phyloP scores from a whole-genome alignment of 2,329 filamentous ascomycete species.

The Alternaria dauci region DNA sequence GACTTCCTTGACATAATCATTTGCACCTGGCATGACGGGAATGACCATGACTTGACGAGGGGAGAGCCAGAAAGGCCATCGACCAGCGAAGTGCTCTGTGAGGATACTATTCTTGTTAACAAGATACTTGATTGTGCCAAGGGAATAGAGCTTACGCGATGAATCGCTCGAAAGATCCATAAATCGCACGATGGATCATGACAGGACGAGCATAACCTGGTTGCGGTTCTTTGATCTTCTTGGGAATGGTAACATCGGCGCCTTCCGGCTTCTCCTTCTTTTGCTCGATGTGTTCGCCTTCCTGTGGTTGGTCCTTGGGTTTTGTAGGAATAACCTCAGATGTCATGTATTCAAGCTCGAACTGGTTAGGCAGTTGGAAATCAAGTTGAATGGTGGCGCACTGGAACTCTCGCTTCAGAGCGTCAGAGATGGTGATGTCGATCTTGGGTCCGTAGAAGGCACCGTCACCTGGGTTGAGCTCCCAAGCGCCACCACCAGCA shows the following conservation, averaged over 20 bases:
- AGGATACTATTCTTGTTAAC: conserved; percentile 62
- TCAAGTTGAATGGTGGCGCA: conserved; percentile 95
- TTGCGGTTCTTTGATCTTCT: conserved; percentile 39
- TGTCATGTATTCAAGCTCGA: conserved; percentile 86
- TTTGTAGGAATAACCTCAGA: conserved; percentile 64
- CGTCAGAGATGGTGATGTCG: conserved; percentile 92
- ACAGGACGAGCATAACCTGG: conserved; percentile 76
- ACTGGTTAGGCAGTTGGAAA: conserved; percentile 85
- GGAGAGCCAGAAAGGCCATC: conserved; percentile 90
- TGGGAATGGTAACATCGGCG: conserved; percentile 26
- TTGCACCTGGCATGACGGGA: conserved; percentile 75
- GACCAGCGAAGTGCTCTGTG: conserved; percentile 84
- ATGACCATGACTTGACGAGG: conserved; percentile 83
- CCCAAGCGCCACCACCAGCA: conserved; percentile 74
- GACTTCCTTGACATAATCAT: conserved; percentile 78
- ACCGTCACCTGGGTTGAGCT: conserved; percentile 91
- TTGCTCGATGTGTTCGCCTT: conserved; percentile 35
- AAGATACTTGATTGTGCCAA: background rate
- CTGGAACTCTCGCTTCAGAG: conserved; percentile 82
- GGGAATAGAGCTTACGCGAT: conserved; percentile 59
- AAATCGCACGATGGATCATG: conserved; percentile 86
- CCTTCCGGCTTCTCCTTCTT: conserved; percentile 32
- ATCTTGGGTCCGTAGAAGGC: conserved; percentile 99
- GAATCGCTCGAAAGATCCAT: conserved; percentile 73
- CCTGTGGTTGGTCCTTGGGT: conserved; percentile 39